Base-by-base conservation (phyloP, 2,329 filamentous ascomycete species). In the Claviceps sorghi region DNA sequence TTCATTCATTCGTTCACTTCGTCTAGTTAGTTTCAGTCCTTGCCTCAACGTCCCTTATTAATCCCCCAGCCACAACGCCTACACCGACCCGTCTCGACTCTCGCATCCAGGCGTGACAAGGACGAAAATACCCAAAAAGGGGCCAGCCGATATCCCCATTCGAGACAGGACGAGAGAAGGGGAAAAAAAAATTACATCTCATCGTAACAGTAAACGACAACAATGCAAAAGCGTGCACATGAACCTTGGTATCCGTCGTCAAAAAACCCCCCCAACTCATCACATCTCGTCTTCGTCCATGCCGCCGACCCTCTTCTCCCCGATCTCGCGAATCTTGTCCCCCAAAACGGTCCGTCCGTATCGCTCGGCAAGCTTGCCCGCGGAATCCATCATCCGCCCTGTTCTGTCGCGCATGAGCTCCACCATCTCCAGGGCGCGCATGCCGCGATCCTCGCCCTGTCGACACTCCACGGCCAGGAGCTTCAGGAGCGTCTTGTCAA, bases 341-440 rank as follows among this genome's bases (percentile, higher is more conserved):
- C 84, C 84, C 59, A 98, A 69, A 29, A 96, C 78, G 42, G 78
- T 77, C 55, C 86, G 75, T 10, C 86, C 86, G 70, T 94, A 98
- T 59, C 91, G 76, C 64, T 85, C 80, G 9, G 93, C 93, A 49
- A 98, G 80, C 75, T 94, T 95, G 53, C 82, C 80, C 1, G 93
- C 93, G 4, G 91, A 86, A 65, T 96, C 89, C 53, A 95, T 69
- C 87, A 96, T 96, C 65, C 86, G 84, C 19, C 91, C 91, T 55
- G 80, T 86, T 46, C 81, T 76, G 69, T 97, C 90, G 45, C 78
- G 79, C 83, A 98, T 86, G 61, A 98, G 73, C 56, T 79, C 76
- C 32, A 95, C 93, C 61, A 97, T 78, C 69, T 98, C 94, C 38
- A 98, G 72, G 0, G 91, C 91, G 59, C 91, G 88, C 88, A 96